Conservation (phyloP, 352 stramenopile species). For the Pythium brachiatum region DNA sequence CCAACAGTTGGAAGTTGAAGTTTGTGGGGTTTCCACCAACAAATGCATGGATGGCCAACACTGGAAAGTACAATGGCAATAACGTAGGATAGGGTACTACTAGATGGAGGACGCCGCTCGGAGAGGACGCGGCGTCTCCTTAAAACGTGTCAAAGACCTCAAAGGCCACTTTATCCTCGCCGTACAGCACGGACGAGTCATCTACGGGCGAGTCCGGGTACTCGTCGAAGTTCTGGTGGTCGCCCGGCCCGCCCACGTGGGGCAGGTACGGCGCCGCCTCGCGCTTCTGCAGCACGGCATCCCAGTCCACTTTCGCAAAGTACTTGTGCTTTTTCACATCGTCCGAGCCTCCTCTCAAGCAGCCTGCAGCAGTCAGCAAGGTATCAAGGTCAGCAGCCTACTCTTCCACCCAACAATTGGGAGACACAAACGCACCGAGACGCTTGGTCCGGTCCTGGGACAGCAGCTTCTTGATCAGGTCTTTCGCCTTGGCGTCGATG, state of each 20-base stretch:
- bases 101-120: not conserved
- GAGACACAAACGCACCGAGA: constrained; percentile 70
- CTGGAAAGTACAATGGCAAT: not conserved
- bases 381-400: no score
- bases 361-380: constrained; percentile 47
- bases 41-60: no score
- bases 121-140: not conserved
- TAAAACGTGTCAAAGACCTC: constrained; percentile 89
- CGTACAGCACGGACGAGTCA: constrained; percentile 77
- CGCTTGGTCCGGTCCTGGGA: constrained; percentile 88
- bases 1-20: not conserved
- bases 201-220: constrained; percentile 91
- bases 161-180: constrained; percentile 81
- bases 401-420: no score
- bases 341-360: constrained; percentile 86
- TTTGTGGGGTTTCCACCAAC: not conserved
- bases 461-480: constrained; percentile 91
- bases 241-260: constrained; percentile 72
- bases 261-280: constrained; percentile 85
- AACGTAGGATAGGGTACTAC: constrained; percentile 3
- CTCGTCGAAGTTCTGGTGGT: constrained; percentile 93
- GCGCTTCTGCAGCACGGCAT: constrained; percentile 68
- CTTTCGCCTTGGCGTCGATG: constrained; percentile 88
- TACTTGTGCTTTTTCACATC: constrained; percentile 94
- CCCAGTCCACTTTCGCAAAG: constrained; percentile 86